Base-by-base conservation (phyloP, 208 protist species). In the Kentomonas sorsogonicus region DNA sequence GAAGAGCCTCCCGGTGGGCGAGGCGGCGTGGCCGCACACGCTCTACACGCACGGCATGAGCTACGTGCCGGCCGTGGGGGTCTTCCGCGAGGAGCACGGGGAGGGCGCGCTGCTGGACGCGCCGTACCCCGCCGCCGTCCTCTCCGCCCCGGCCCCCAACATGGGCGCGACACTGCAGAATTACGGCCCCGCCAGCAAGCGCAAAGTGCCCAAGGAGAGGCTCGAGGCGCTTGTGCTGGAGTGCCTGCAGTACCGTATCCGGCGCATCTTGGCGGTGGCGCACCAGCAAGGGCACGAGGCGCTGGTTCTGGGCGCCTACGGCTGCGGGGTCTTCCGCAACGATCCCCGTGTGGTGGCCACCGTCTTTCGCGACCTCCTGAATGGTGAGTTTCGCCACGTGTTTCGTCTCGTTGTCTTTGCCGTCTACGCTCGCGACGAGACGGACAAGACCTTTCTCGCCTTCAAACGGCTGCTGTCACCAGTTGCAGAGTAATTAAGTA, bases 311-410 rank as follows among this genome's bases (percentile, higher is more conserved):
- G 60, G 60, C 23, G 60, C 60, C 15, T 66, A 66, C 43, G 60
- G 60, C 40, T 66, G 60, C 51, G 60, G 60, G 1, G 60, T 66
- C 25, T 66, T 66, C 25, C 48, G 52, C 26, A 66, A 66, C 23
- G 39, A 50, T 15, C 27, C 34, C 3, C 2, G 0, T 13, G 47
- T 22, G 3, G 60, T 66, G 33, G 36, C 40, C 9, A 15, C 30
- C 2, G 40, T 66, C 23, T 58, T 43, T 22, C 3, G 20, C 18
- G 41, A 29, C 13, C 34, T 31, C 38, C 29, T 58, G 4, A 10
- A 60, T 2, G 51, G 51, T 1, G 34, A 34, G 3, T 66, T 60
- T 27, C 20, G 23, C 11, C 53, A 66, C 43, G 22, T 34, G 3
- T 66, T 66, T 29, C 31, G 18, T 6, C 60, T 51, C 31, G 47